A percentile compares a stretch with the other conserved stretches of the same genome.
These are phyloP conservation scores for Iris macrosiphon DNA, from an alignment of 106 monocot genomes.

Conservation along the genomic window DNA sequence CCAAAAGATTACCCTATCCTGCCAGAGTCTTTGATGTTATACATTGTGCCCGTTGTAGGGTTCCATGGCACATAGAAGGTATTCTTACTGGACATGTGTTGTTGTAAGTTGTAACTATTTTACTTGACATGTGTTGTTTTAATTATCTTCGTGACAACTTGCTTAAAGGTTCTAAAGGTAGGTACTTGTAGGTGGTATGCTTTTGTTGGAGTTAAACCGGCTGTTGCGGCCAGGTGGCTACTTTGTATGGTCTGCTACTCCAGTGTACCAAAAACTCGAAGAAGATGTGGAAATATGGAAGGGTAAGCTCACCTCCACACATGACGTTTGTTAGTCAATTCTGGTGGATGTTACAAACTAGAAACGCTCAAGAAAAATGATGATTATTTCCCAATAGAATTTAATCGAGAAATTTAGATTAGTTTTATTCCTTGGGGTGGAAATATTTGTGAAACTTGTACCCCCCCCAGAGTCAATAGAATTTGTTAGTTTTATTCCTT, in stretches of 20 bases:
- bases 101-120: neutral
- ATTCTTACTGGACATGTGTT: neutral
- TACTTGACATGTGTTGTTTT: neutral
- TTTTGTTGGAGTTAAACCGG: slow-evolving; percentile 83
- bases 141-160: too few species aligned
- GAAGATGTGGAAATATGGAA: slow-evolving; percentile 89
- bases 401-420: too few species aligned
- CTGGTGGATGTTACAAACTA: too few species aligned
- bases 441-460: neutral
- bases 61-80: slow-evolving; percentile 97
- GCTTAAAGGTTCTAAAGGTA: neutral
- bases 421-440: neutral
- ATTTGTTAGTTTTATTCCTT: neutral
- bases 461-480: neutral
- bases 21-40: slow-evolving; percentile 67
- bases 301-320: slow-evolving; percentile 42
- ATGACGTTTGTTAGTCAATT: too few species aligned
- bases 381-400: too few species aligned
- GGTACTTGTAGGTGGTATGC: slow-evolving; percentile 57
- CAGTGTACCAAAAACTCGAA: slow-evolving; percentile 53
- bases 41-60: slow-evolving; percentile 92
- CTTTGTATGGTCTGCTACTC: slow-evolving; percentile 97
- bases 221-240: slow-evolving; percentile 84
- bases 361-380: too few species aligned
- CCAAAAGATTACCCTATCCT: slow-evolving; percentile 77